A percentile compares a stretch with the other conserved stretches of the same genome.
Conservation (phyloP, 2,329 filamentous ascomycete genomes). For the Neopestalotiopsis sp. region DNA sequence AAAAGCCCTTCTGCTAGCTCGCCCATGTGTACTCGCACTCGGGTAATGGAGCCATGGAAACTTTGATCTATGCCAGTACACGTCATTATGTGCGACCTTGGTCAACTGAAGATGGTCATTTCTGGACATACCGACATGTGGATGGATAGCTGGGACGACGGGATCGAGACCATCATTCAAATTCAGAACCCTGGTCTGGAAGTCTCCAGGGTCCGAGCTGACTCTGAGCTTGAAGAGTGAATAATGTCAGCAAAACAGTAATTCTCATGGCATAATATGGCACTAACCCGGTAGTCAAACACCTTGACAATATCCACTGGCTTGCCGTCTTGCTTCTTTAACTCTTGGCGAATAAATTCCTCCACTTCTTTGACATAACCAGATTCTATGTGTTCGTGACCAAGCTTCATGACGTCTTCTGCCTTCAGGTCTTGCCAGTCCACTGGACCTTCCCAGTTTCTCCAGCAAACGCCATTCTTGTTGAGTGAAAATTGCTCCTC, state of each 20-base stretch:
- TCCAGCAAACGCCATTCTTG: no score
- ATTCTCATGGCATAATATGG: fast-evolving
- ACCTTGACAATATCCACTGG: neutral
- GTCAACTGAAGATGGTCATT: neutral
- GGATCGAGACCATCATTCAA: neutral
- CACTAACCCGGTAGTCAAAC: neutral
- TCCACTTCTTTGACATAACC: neutral
- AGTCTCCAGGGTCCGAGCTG: neutral
- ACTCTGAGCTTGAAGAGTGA: neutral
- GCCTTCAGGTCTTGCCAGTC: no score
- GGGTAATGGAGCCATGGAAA: neutral
- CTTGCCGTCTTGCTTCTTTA: neutral
- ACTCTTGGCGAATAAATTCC: neutral
- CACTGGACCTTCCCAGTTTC: no score
- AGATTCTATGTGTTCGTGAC: no score
- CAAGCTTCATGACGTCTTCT: no score
- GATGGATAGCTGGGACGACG: neutral
- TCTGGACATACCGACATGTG: neutral
- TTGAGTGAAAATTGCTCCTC: no score
- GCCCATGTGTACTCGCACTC: neutral
- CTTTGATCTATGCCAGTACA: neutral
- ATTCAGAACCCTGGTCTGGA: neutral
- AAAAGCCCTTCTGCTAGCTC: neutral
- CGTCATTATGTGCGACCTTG: neutral
- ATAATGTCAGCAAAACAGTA: neutral